Conservation (phyloP, 495 filamentous ascomycete genomes). For the Durotheca rogersii region DNA sequence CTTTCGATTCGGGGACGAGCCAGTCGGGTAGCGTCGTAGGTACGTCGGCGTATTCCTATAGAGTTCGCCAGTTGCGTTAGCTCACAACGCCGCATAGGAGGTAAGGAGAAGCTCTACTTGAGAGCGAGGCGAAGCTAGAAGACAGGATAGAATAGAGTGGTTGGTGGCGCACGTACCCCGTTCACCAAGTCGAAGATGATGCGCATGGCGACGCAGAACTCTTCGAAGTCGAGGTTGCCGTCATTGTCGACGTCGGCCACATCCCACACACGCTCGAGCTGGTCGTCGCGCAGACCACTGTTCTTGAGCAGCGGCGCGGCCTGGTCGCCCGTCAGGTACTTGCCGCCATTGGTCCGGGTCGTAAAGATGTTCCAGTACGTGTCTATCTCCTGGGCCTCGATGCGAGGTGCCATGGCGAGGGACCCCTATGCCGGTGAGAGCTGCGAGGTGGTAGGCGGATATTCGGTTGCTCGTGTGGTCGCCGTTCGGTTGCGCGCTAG, state of each 20-base stretch:
- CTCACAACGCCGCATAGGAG: background rate
- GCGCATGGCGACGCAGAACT: constrained; percentile 98
- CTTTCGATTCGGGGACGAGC: constrained; percentile 95
- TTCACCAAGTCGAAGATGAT: constrained; percentile 96
- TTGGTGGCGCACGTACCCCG: constrained; percentile 62
- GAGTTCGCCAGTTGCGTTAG: constrained; percentile 11
- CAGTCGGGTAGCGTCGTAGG: constrained; percentile 84
- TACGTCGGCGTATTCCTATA: constrained; percentile 82
- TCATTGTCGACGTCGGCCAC: constrained; percentile 95
- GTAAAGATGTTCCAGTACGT: constrained; percentile 99
- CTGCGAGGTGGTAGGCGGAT: constrained; percentile 1
- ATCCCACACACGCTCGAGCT: constrained; percentile 97
- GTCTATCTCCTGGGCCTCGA: constrained; percentile 93
- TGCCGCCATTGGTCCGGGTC: constrained; percentile 75
- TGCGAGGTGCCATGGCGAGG: constrained; percentile 67
- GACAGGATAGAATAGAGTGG: background rate
- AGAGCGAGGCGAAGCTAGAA: background rate
- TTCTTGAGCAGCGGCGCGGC: constrained; percentile 96
- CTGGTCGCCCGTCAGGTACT: constrained; percentile 84
- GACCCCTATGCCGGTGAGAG: too few relatives aligned
- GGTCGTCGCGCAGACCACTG: constrained; percentile 86
- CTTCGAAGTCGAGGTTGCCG: constrained; percentile 96
- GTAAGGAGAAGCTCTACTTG: background rate
- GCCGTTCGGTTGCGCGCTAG: too few relatives aligned
- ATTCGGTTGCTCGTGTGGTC: background rate